A percentile compares a stretch with the other conserved stretches of the same genome.
phyloP scores from a whole-genome alignment of 495 filamentous ascomycete genomes.

The Corynascus novoguineensis region DNA sequence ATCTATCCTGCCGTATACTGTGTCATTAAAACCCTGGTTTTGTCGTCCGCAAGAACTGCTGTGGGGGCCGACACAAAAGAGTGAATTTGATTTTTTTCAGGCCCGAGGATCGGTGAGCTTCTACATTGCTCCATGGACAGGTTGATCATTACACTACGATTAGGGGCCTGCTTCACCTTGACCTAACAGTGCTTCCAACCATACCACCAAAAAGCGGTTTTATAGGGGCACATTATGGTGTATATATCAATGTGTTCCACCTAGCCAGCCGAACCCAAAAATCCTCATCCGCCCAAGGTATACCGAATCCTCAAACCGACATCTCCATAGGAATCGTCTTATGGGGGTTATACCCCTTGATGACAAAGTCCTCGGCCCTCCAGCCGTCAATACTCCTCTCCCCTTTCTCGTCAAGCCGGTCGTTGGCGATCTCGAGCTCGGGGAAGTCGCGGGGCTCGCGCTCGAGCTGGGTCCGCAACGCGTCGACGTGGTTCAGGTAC shows the following conservation, averaged over 20 bases:
- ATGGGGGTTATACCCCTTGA: slow-evolving; percentile 85
- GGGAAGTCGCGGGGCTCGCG: slow-evolving; percentile 81
- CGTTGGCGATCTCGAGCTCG: slow-evolving; percentile 55
- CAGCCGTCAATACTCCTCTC: slow-evolving; percentile 70
- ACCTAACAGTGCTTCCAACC: too few relatives aligned
- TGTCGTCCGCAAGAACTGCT: too few relatives aligned
- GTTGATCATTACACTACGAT: too few relatives aligned
- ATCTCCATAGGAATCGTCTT: slow-evolving; percentile 95
- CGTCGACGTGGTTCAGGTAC: slow-evolving; percentile 88
- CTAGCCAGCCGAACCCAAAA: neutral
- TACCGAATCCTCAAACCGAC: slow-evolving; percentile 57
- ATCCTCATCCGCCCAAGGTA: neutral
- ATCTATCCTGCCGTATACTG: too few relatives aligned
- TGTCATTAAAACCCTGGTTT: too few relatives aligned
- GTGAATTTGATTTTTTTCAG: too few relatives aligned
- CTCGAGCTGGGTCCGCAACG: slow-evolving; percentile 70
- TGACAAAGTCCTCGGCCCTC: slow-evolving; percentile 80
- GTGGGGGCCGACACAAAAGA: too few relatives aligned
- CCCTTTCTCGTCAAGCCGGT: slow-evolving; percentile 41
- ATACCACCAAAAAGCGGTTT: too few relatives aligned
- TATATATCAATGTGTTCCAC: neutral
- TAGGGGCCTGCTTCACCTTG: too few relatives aligned
- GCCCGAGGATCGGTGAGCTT: too few relatives aligned
- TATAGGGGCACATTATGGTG: too few relatives aligned
- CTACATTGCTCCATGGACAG: too few relatives aligned